phyloP scores from a whole-genome alignment of 257 asterid species.

The Linderniella brevidens region DNA sequence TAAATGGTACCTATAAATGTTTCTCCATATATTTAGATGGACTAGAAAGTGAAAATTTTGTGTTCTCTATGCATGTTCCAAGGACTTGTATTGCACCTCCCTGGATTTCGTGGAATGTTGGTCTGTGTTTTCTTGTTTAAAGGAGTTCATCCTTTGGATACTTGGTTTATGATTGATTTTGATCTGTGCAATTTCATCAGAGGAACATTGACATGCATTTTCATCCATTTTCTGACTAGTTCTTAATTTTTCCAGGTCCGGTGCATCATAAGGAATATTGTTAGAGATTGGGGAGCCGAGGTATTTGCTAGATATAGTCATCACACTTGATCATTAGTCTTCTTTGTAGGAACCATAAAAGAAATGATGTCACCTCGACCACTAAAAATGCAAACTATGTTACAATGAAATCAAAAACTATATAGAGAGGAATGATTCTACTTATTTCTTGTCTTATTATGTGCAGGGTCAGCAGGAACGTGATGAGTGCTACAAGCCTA shows the following conservation, averaged over 20 bases:
- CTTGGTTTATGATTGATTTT: too few relatives aligned
- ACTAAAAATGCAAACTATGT: too few relatives aligned
- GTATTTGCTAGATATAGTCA: constrained; percentile 27
- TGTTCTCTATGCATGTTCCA: too few relatives aligned
- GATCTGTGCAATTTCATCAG: too few relatives aligned
- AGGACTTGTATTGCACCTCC: too few relatives aligned
- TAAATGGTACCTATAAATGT: not conserved
- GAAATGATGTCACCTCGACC: too few relatives aligned
- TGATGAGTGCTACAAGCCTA: constrained; percentile 83
- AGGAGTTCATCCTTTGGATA: too few relatives aligned
- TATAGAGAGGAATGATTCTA: constrained; percentile 5
- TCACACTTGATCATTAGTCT: constrained; percentile 7
- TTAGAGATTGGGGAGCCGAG: constrained; percentile 98
- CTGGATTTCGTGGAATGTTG: too few relatives aligned
- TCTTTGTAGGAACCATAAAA: too few relatives aligned
- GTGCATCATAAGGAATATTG: constrained; percentile 83
- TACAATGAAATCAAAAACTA: not conserved
- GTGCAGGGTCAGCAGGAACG: constrained; percentile 84
- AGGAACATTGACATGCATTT: not conserved
- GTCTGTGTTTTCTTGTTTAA: too few relatives aligned
- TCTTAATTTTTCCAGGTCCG: constrained; percentile 46
- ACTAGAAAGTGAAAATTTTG: too few relatives aligned
- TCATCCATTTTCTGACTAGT: constrained; percentile 2
- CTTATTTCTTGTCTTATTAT: constrained; percentile 1
- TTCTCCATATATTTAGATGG: not conserved